Conservation (phyloP, 2,329 filamentous ascomycete species). For the Phialocephala subalpina region DNA sequence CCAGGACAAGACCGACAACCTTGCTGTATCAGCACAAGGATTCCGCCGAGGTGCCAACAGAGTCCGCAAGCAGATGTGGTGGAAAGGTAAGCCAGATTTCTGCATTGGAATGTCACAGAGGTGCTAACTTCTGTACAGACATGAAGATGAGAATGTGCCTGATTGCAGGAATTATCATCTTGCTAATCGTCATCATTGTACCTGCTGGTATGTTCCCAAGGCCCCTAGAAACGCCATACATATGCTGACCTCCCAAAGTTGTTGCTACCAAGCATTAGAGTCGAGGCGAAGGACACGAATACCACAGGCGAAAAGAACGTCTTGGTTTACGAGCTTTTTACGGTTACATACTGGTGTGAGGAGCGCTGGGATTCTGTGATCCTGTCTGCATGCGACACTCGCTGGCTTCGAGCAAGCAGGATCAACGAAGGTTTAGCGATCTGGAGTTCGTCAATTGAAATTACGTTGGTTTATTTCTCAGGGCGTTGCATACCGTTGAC, state of each 20-base stretch:
- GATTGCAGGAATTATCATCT: slow-evolving; percentile 86
- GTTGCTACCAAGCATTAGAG: slow-evolving; percentile 52
- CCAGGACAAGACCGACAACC: slow-evolving; percentile 93
- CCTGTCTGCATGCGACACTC: slow-evolving; percentile 48
- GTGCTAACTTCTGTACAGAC: slow-evolving; percentile 57
- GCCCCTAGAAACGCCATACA: neutral
- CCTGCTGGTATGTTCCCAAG: slow-evolving; percentile 79
- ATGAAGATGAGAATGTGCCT: slow-evolving; percentile 99
- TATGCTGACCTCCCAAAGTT: slow-evolving; percentile 47
- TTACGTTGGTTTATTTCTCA: slow-evolving; percentile 40
- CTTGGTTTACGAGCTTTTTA: slow-evolving; percentile 12
- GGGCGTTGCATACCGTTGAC: slow-evolving; percentile 40
- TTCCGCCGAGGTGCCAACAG: slow-evolving; percentile 97
- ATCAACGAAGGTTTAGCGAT: slow-evolving; percentile 46
- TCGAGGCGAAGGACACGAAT: slow-evolving; percentile 27
- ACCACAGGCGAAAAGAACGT: slow-evolving; percentile 2
- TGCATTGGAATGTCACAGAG: neutral
- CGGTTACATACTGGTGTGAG: slow-evolving; percentile 31
- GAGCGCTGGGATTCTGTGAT: slow-evolving; percentile 42
- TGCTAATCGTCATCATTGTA: slow-evolving; percentile 93
- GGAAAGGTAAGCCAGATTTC: slow-evolving; percentile 64
- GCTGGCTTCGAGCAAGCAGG: slow-evolving; percentile 47
- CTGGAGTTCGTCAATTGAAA: slow-evolving; percentile 47
- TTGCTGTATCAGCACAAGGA: slow-evolving; percentile 90
- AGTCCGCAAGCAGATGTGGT: slow-evolving; percentile 99